phyloP scores from a whole-genome alignment of 2,329 filamentous ascomycete species.

The Trichoderma asperellum region DNA sequence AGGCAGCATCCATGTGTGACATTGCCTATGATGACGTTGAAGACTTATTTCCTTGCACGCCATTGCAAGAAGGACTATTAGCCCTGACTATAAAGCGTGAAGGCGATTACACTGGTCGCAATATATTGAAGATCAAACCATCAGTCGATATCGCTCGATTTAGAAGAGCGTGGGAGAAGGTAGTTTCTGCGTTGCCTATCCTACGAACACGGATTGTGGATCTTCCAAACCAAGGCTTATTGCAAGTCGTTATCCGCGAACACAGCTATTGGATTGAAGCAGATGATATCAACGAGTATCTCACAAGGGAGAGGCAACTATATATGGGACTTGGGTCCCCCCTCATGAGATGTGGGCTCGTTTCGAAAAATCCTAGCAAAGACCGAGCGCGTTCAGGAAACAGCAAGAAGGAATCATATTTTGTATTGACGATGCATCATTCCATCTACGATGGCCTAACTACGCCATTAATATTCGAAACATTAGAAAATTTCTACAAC shows the following conservation, averaged over 20 bases:
- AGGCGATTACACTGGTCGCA: conserved; percentile 2
- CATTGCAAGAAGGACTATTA: conserved; percentile 14
- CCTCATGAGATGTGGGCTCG: neutral
- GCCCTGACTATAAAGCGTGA: conserved; percentile 10
- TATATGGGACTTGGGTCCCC: neutral
- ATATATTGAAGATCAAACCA: neutral
- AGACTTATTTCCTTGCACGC: conserved; percentile 21
- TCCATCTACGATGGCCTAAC: conserved; percentile 18
- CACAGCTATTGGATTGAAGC: neutral
- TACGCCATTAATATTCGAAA: conserved; percentile 8
- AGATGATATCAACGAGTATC: neutral
- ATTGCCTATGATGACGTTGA: conserved; percentile 7
- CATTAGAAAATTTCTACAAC: neutral
- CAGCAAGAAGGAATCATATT: neutral
- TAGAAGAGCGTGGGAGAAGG: conserved; percentile 3
- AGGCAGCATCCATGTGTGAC: conserved; percentile 15
- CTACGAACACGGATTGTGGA: conserved; percentile 19
- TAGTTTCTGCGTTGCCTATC: neutral
- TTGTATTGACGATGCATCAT: conserved; percentile 27
- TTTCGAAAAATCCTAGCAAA: neutral
- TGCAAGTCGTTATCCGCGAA: conserved; percentile 15
- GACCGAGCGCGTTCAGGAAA: neutral
- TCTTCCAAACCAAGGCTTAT: neutral
- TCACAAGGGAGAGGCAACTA: neutral
- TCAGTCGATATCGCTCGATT: neutral